phyloP scores from a whole-genome alignment of 2,329 filamentous ascomycete genomes.

The Alternaria infectoria region DNA sequence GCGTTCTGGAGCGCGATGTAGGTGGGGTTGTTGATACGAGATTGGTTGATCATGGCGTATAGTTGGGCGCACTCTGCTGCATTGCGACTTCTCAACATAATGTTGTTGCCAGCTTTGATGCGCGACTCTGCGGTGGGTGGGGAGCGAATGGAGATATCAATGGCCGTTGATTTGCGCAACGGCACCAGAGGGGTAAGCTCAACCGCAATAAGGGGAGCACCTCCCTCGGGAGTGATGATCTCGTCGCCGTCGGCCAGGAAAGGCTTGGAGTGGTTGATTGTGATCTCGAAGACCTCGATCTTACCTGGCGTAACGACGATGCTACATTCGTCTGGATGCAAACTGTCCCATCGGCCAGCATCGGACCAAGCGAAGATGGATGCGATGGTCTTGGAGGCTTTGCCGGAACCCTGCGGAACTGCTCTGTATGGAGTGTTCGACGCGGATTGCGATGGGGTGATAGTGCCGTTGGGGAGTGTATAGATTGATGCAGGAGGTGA shows the following conservation, averaged over 20 bases:
- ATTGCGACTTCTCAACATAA: slow-evolving; percentile 86
- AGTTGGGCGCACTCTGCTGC: slow-evolving; percentile 79
- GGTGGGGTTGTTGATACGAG: slow-evolving; percentile 89
- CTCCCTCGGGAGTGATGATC: slow-evolving; percentile 42
- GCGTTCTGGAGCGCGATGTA: slow-evolving; percentile 81
- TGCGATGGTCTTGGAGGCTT: slow-evolving; percentile 63
- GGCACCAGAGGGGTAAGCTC: slow-evolving; percentile 92
- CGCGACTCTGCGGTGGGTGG: slow-evolving; percentile 76
- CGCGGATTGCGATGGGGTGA: slow-evolving; percentile 81
- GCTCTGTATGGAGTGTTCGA: slow-evolving; percentile 74
- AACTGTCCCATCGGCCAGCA: slow-evolving; percentile 63
- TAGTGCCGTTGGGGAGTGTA: slow-evolving; percentile 56
- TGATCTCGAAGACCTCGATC: slow-evolving; percentile 67
- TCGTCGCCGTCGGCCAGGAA: slow-evolving; percentile 50
- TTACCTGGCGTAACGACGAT: slow-evolving; percentile 69
- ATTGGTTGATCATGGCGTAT: slow-evolving; percentile 85
- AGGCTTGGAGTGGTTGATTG: slow-evolving; percentile 53
- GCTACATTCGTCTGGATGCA: slow-evolving; percentile 68
- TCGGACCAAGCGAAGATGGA: slow-evolving; percentile 69
- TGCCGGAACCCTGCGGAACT: slow-evolving; percentile 57
- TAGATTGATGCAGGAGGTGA: slow-evolving; percentile 51
- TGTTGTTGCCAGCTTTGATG: slow-evolving; percentile 73
- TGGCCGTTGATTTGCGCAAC: slow-evolving; percentile 84
- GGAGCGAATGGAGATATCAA: slow-evolving; percentile 93
- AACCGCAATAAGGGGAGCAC: slow-evolving; percentile 68